Evolutionary conservation across 2,329 filamentous ascomycete species (phyloP), one percentile per base, ranked within the genome.

Genomic region (Graphilbum sp.): DNA sequence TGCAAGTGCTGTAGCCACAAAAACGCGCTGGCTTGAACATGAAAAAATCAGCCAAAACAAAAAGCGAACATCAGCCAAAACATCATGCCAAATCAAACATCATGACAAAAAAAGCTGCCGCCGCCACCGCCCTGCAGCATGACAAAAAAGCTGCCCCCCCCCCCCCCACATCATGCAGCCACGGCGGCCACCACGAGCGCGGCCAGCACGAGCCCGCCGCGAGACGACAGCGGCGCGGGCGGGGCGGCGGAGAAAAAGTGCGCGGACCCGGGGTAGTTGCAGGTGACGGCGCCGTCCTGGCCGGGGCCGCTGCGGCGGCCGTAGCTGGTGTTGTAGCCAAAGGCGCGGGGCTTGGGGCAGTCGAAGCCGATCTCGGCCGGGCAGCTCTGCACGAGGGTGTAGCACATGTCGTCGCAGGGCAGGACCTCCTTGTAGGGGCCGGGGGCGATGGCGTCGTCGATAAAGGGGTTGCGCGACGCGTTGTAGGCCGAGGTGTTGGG

Each of bases 361-460:
- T 54, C 60, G 49, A 98, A 95, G 0, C 67, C 64, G 48, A 98
- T 61, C 1, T 66, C 58, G 0, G 85, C 69, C 0, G 90, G 88
- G 57, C 90, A 98, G 52, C 72, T 84, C 57, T 80, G 76, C 11
- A 93, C 82, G 2, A 98, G 66, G 38, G 79, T 73, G 53, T 86
- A 90, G 60, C 90, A 98, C 36, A 95, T 60, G 46, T 93, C 80
- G 43, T 82, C 72, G 51, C 88, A 96, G 0, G 90, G 90, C 9
- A 94, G 62, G 17, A 96, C 64, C 60, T 98, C 90, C 53, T 87
- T 92, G 59, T 98, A 96, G 0, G 90, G 90, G 0, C 90, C 90
- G 0, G 90, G 87, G 44, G 67, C 58, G 41, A 96, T 74, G 1
- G 60, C 47, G 2, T 62, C 49, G 50, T 95, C 86, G 47, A 96